Conservation (phyloP, 2,329 filamentous ascomycete genomes). For the Akanthomyces muscarius region DNA sequence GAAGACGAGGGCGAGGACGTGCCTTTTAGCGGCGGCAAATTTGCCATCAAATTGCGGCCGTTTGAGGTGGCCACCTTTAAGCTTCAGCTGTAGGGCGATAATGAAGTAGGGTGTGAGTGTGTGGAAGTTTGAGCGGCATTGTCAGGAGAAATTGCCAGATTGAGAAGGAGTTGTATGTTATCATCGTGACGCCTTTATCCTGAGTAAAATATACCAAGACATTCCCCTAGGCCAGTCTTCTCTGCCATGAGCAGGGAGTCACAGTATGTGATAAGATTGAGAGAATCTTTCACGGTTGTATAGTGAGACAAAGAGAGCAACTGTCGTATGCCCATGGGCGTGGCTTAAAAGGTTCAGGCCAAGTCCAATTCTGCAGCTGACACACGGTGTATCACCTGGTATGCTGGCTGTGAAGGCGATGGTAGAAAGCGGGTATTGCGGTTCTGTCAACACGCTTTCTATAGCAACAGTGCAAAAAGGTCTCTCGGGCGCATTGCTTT, state of each 20-base stretch:
- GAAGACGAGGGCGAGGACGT: conserved; percentile 79
- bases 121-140: conserved; percentile 10
- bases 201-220: conserved; percentile 10
- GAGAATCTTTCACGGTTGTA: no score
- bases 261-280: no score
- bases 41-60: conserved; percentile 64
- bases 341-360: no score
- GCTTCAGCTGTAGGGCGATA: conserved; percentile 46
- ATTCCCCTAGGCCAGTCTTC: background rate
- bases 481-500: background rate
- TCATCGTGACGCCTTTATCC: conserved; percentile 8
- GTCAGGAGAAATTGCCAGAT: background rate
- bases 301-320: background rate
- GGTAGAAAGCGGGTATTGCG: no score
- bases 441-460: no score
- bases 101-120: conserved; percentile 27
- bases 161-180: conserved; percentile 2
- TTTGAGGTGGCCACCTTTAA: conserved; percentile 85
- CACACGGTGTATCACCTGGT: no score
- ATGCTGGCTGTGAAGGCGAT: no score
- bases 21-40: conserved; percentile 43
- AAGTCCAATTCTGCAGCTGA: no score
- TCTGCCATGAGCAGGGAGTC: no score
- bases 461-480: no score
- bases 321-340: no score